Evolutionary conservation across 306 rosid genomes (phyloP).

Genomic region (Cicer cuneatum): DNA sequence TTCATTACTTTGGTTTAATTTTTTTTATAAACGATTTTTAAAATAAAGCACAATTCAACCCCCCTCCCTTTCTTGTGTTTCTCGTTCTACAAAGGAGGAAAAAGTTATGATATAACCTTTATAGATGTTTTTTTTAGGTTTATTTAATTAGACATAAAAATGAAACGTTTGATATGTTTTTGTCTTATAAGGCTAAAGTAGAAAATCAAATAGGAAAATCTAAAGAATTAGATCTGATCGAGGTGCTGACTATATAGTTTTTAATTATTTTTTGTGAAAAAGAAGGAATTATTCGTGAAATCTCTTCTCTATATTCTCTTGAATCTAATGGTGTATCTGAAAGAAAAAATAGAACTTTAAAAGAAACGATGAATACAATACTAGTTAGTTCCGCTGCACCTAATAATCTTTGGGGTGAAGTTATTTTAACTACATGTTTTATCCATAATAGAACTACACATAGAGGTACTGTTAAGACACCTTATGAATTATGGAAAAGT

Average conservation of each 20-base stretch:
- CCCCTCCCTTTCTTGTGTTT: no score
- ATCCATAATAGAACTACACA: background rate
- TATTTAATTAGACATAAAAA: background rate
- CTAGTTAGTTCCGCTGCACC: background rate
- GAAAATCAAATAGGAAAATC: background rate
- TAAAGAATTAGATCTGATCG: no score
- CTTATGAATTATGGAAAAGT: background rate
- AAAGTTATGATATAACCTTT: background rate
- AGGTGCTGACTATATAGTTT: background rate
- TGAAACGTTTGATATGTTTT: background rate
- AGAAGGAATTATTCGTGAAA: background rate
- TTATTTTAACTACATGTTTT: background rate
- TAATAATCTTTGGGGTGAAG: background rate
- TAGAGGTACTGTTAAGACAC: background rate
- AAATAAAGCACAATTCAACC: no score
- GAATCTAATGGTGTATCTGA: background rate
- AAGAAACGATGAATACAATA: background rate
- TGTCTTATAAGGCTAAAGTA: background rate
- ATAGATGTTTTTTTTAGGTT: background rate
- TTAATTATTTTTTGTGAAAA: background rate
- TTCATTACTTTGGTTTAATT: no score
- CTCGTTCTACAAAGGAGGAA: background rate
- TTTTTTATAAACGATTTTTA: no score
- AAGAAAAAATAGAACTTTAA: background rate
- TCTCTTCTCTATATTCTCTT: background rate